Percentiles rank a stretch among this genome's conserved stretches.
phyloP scores from a whole-genome alignment of 2,329 filamentous ascomycete genomes.

The Diaporthe vaccinii region DNA sequence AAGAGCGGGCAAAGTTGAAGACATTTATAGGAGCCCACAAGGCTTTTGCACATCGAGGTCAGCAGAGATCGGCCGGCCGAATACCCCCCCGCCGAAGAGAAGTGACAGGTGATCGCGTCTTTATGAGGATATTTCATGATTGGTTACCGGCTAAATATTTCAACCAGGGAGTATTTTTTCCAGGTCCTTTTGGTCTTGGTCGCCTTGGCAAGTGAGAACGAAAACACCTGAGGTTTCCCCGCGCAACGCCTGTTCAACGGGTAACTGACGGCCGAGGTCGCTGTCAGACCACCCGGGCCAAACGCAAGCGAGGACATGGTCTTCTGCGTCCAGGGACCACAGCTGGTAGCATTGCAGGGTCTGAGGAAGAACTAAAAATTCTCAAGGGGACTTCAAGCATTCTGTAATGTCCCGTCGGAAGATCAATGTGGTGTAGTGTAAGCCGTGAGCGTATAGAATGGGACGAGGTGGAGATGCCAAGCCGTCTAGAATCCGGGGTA shows the following conservation, averaged over 20 bases:
- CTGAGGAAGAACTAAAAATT: background rate
- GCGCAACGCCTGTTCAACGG: background rate
- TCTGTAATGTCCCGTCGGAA: constrained; percentile 1
- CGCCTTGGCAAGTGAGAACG: background rate
- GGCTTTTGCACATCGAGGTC: constrained; percentile 10
- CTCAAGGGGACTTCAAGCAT: background rate
- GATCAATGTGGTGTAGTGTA: background rate
- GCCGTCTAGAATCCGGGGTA: constrained; percentile 23
- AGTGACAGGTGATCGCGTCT: constrained; percentile 5
- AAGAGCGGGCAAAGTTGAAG: background rate
- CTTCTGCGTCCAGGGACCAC: background rate
- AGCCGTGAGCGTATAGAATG: background rate
- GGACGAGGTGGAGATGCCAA: constrained; percentile 14
- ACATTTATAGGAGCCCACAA: too few species aligned
- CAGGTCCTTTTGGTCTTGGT: constrained; percentile 7
- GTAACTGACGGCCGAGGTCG: background rate
- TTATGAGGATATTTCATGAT: constrained; percentile 10
- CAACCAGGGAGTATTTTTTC: constrained; percentile 15
- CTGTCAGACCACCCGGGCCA: background rate
- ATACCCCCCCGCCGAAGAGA: background rate
- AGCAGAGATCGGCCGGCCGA: background rate
- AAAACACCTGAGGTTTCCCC: constrained; percentile 30
- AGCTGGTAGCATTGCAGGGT: background rate
- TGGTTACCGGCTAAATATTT: constrained; percentile 14
- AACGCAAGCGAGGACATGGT: constrained; percentile 17